Base-by-base conservation (phyloP, 176 grass and related monocot genomes). In the Poa pratensis region DNA sequence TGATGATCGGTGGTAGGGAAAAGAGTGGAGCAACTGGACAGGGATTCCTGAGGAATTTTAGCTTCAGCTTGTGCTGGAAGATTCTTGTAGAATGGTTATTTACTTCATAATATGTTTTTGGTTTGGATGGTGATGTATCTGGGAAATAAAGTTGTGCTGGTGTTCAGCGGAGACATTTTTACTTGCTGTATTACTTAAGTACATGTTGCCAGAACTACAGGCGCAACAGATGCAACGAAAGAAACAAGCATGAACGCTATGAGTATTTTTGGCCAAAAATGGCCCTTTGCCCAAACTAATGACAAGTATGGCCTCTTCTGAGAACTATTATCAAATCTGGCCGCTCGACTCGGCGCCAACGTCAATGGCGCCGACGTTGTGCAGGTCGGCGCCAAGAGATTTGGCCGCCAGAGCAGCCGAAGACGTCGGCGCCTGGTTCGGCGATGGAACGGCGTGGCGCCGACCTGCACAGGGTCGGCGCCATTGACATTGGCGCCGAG, bases 61-160 rank as follows among this genome's bases (percentile, higher is more conserved):
- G 30, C 54, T 75, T 78, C 30, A 5, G 6, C 7, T 37, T 74
- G 15, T 58, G 49, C 10, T 72, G 20, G 20, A 24, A 15, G 43
- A 73, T 62, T 78, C 10, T 30, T 51, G 5, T 42, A 39, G 82
- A 24, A 50, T 69, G 12, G 48, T 54, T 14, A 11, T 17, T 3
- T 49, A 27, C 3, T 62, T 17, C 16, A 15, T 49, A 15, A 15
- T 49, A 15, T 39, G 17, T 34, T 12, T n/a, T 8, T 48, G 7
- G 24, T 62, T n/a, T 68, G 15, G 60, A 24, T 81, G 70, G 13
- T 85, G 46, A 85, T 45, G 48, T 22, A 30, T 11, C n/a, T 3
- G 23, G 51, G 64, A 15, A 37, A 60, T 26, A 19, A 40, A 77
- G 2, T 26, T 61, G 39, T 69, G 52, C 27, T 20, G 54, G 37